Conservation (phyloP, 495 filamentous ascomycete genomes). For the Penicillium canariense region DNA sequence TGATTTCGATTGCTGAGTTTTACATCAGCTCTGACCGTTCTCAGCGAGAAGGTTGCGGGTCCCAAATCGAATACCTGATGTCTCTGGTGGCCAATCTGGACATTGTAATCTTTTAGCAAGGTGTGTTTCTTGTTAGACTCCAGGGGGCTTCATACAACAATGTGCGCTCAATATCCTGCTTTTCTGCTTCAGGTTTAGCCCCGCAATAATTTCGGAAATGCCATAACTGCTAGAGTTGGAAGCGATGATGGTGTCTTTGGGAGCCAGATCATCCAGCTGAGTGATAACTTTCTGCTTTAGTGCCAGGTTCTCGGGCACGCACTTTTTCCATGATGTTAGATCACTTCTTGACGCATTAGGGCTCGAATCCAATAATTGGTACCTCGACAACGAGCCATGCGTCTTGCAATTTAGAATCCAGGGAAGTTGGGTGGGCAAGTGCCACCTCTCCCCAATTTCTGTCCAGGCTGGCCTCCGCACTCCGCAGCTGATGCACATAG, state of each 20-base stretch:
- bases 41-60: not conserved
- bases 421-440: conserved; percentile 8
- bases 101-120: not conserved
- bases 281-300: conserved; percentile 29
- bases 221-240: conserved; percentile 43
- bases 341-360: not conserved
- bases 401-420: conserved; percentile 18
- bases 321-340: conserved; percentile 18
- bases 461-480: conserved; percentile 4
- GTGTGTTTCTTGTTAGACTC: not conserved
- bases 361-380: not conserved
- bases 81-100: conserved; percentile 42
- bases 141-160: conserved; percentile 30
- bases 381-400: conserved; percentile 41
- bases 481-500: conserved; percentile 25
- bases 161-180: conserved; percentile 32
- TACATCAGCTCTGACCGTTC: not conserved
- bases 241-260: conserved; percentile 30
- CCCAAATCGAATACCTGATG: conserved; percentile 22
- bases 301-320: conserved; percentile 32
- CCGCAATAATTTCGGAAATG: conserved; percentile 34
- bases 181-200: conserved; percentile 23
- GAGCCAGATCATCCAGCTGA: conserved; percentile 30
- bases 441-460: conserved; percentile 19
- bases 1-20: conserved; percentile 37